These are phyloP conservation scores for Fusarium papillatum DNA, from an alignment of 2,329 filamentous ascomycete genomes.

Conservation along the genomic window DNA sequence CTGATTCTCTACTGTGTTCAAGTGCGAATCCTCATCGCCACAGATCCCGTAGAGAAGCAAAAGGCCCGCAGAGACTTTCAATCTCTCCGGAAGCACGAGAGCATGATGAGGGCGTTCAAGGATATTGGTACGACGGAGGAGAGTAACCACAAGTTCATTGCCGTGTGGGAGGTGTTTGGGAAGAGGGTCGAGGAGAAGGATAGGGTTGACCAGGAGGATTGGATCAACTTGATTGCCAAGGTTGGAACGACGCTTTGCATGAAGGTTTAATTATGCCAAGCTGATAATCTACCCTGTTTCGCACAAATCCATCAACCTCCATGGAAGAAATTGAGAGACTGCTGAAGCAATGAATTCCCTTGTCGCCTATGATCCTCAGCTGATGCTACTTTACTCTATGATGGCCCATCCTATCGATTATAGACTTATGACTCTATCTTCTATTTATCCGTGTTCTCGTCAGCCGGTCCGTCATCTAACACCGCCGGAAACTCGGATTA, in stretches of 20 bases:
- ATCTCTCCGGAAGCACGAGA: constrained; percentile 26
- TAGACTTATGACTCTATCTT: too few species aligned
- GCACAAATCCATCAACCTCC: too few species aligned
- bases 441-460: too few species aligned
- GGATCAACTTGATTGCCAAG: constrained; percentile 14
- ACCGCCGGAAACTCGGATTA: too few species aligned
- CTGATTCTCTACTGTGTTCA: constrained; percentile 46
- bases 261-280: neutral
- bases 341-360: too few species aligned
- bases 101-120: constrained; percentile 34
- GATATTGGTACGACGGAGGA: constrained; percentile 36
- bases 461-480: too few species aligned
- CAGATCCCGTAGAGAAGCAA: constrained; percentile 21
- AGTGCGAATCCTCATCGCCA: constrained; percentile 24
- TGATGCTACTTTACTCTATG: too few species aligned
- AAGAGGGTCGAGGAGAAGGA: constrained; percentile 32
- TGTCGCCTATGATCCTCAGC: too few species aligned
- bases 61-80: constrained; percentile 26
- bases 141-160: constrained; percentile 41
- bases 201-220: constrained; percentile 15
- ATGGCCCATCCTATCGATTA: too few species aligned
- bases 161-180: constrained; percentile 45
- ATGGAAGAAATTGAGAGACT: too few species aligned
- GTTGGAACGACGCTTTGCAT: neutral
- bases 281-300: too few species aligned